Evolutionary conservation across 2,329 filamentous ascomycete genomes (phyloP), one percentile per base, ranked within the genome.

Genomic region (Cordyceps cicadae): DNA sequence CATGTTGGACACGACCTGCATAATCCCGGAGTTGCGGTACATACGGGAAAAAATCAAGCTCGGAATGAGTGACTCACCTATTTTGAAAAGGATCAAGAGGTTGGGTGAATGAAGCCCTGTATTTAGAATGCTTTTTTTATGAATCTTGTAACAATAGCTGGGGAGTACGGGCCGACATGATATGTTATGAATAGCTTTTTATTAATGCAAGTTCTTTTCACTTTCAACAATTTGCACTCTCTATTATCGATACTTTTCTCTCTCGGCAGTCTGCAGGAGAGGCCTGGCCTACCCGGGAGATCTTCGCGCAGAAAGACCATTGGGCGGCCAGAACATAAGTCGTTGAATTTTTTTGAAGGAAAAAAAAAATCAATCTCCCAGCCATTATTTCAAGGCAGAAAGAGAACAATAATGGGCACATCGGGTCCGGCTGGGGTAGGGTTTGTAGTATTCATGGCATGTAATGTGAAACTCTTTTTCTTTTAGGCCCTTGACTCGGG

Each of bases 81-180:
- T 43, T 53, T 60, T 24, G 21, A 60, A 54, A 32, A 5, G 34
- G 21, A 34, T 43, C 11, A 54, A 43, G n/a, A 48, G 29, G 19
- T 50, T 29, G 3, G 15, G 43, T 32, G 32, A 50, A 49, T 54
- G 45, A 54, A 54, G 39, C 39, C 49, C 21, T 60, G 58, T 55
- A 54, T 60, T 54, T 60, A 43, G 43, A 37, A 48, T 49, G 51
- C 58, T 43, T 60, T 55, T 45, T 60, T 45, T 7, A 54, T 49
- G 58, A 54, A 54, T 60, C 45, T 54, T 60, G 58, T 60, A 60
- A 60, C 24, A 54, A 54, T 60, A 60, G 51, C 50, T 60, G 19
- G 15, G 58, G 45, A 54, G 58, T 50, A 54, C 43, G 58, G 58
- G 51, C 58, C 41, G 51, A 32, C 21, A 60, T 21, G 43, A 14